phyloP scores from a whole-genome alignment of 805 yeast species.

The Metschnikowia gruessii region DNA sequence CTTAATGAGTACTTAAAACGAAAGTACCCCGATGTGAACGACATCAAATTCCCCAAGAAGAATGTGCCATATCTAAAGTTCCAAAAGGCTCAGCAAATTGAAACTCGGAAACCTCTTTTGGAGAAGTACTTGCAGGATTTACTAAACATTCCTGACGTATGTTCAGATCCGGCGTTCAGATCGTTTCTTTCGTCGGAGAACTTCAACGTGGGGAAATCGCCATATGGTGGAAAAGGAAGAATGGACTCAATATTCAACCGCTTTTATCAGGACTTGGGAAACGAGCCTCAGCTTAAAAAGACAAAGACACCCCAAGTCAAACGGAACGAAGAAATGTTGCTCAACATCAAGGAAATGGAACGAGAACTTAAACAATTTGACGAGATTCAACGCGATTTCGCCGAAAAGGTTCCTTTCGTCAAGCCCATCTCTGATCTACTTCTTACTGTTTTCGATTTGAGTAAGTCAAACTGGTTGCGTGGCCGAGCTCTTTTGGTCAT shows the following conservation, averaged over 20 bases:
- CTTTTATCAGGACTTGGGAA: slow-evolving; percentile 28
- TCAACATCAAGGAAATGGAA: slow-evolving; percentile 48
- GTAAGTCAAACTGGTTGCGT: slow-evolving; percentile 69
- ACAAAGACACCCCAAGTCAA: slow-evolving; percentile 1
- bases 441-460: slow-evolving; percentile 64
- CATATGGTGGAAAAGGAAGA: slow-evolving; percentile 24
- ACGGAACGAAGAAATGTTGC: slow-evolving; percentile 20
- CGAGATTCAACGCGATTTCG: slow-evolving; percentile 27
- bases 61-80: slow-evolving; percentile 64
- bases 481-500: slow-evolving; percentile 81
- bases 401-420: slow-evolving; percentile 50
- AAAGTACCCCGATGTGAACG: slow-evolving; percentile 48
- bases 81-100: slow-evolving; percentile 61
- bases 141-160: slow-evolving; percentile 62
- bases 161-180: slow-evolving; percentile 69
- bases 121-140: slow-evolving; percentile 61
- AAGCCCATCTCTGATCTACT: slow-evolving; percentile 80
- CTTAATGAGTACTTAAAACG: slow-evolving; percentile 62
- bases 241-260: slow-evolving; percentile 29
- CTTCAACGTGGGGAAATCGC: slow-evolving; percentile 34
- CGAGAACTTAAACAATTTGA: slow-evolving; percentile 53
- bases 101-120: slow-evolving; percentile 57
- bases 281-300: slow-evolving; percentile 6
- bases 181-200: slow-evolving; percentile 74
- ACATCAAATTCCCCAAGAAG: slow-evolving; percentile 56